phyloP scores from a whole-genome alignment of 768 basidiomycete genomes.

The Amanita inopinata region DNA sequence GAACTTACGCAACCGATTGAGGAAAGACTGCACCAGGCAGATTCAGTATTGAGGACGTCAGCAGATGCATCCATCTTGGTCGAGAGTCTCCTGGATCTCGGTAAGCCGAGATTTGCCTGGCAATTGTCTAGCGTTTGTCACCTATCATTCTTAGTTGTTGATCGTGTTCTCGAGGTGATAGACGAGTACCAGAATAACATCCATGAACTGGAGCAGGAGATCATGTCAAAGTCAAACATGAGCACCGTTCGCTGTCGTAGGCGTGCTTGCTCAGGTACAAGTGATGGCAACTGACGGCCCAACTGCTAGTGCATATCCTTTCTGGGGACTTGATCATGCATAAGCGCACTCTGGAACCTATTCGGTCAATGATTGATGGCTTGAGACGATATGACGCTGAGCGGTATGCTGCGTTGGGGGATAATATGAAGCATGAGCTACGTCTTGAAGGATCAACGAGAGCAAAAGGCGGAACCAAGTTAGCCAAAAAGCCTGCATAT shows the following conservation, averaged over 20 bases:
- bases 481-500: too few species aligned
- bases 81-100: constrained; percentile 48
- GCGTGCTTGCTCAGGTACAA: constrained; percentile 15
- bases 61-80: constrained; percentile 56
- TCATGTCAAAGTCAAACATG: constrained; percentile 51
- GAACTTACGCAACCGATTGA: constrained; percentile 46
- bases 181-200: constrained; percentile 60
- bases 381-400: constrained; percentile 58
- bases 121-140: not conserved
- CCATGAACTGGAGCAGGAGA: constrained; percentile 44
- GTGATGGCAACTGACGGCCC: not conserved
- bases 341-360: constrained; percentile 61
- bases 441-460: too few species aligned
- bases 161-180: constrained; percentile 52
- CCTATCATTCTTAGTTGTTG: too few species aligned
- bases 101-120: constrained; percentile 15
- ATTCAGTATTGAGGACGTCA: constrained; percentile 51
- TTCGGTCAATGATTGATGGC: constrained; percentile 56
- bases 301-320: constrained; percentile 51
- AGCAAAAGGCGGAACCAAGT: too few species aligned
- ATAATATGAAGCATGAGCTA: too few species aligned
- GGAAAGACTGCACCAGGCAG: constrained; percentile 41
- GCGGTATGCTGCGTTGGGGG: constrained; percentile 17
- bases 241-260: constrained; percentile 46
- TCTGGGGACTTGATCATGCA: constrained; percentile 64